phyloP scores from a whole-genome alignment of 192 early-diverging fungal species.

The Dimargaris xerosporica region DNA sequence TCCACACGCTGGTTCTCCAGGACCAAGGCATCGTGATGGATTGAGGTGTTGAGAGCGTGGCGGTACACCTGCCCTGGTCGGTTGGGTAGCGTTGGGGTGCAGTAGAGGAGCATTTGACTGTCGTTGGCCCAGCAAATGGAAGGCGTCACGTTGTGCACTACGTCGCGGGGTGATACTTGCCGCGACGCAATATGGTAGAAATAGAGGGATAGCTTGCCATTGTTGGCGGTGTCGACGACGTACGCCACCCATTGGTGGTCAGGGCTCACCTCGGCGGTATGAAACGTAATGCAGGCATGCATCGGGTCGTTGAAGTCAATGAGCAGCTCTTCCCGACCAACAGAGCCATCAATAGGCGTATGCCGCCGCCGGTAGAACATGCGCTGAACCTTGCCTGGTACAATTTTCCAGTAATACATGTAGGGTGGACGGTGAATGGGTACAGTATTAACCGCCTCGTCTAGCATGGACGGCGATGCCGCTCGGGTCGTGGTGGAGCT shows the following conservation, averaged over 20 bases:
- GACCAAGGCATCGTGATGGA: neutral
- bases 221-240: constrained; percentile 1
- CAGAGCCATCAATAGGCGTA: no score
- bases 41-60: neutral
- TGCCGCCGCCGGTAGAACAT: neutral
- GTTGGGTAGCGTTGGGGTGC: constrained; percentile 1
- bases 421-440: neutral
- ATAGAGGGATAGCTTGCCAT: constrained; percentile 11
- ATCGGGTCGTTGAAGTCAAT: neutral
- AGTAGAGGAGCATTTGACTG: neutral
- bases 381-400: neutral
- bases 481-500: neutral
- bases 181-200: neutral
- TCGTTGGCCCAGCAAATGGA: constrained; percentile 5
- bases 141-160: constrained; percentile 11
- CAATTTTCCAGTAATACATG: constrained; percentile 7
- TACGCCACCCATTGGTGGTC: constrained; percentile 11
- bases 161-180: neutral
- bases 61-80: constrained; percentile 11
- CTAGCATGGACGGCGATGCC: neutral
- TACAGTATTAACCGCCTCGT: no score
- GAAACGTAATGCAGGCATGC: neutral
- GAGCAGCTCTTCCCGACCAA: neutral
- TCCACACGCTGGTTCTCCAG: neutral
- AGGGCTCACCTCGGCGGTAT: constrained; percentile 1